Conservation (phyloP, 176 grass and related monocot species). For the Poa pratensis region DNA sequence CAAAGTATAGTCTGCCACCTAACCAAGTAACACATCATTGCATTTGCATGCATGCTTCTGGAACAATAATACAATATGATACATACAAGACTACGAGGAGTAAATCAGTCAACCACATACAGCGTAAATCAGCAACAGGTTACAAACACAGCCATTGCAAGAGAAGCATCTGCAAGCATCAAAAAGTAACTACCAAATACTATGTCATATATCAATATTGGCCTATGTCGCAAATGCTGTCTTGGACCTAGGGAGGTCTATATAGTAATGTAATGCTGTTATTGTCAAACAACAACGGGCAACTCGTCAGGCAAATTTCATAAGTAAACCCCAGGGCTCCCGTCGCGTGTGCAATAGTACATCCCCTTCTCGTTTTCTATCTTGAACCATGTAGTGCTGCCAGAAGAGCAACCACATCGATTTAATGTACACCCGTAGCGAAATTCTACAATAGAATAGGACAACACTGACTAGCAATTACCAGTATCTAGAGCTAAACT, state of each 20-base stretch:
- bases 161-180: neutral
- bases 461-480: neutral
- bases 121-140: neutral
- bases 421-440: neutral
- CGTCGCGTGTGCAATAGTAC: neutral
- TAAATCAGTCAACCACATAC: neutral
- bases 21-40: neutral
- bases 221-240: neutral
- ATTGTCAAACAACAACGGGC: neutral
- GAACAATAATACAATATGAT: neutral
- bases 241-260: neutral
- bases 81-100: neutral
- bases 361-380: neutral
- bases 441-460: neutral
- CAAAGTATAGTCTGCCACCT: neutral
- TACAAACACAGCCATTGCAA: neutral
- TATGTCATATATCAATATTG: neutral
- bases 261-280: neutral
- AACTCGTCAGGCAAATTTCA: neutral
- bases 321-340: neutral
- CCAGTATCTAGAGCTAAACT: neutral
- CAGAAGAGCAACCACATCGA: neutral
- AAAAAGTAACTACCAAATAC: slow-evolving; percentile 10
- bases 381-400: neutral
- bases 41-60: neutral